These are phyloP conservation scores for Trichophyton benhamiae DNA, from an alignment of 2,329 filamentous ascomycete genomes.

Conservation along the genomic window DNA sequence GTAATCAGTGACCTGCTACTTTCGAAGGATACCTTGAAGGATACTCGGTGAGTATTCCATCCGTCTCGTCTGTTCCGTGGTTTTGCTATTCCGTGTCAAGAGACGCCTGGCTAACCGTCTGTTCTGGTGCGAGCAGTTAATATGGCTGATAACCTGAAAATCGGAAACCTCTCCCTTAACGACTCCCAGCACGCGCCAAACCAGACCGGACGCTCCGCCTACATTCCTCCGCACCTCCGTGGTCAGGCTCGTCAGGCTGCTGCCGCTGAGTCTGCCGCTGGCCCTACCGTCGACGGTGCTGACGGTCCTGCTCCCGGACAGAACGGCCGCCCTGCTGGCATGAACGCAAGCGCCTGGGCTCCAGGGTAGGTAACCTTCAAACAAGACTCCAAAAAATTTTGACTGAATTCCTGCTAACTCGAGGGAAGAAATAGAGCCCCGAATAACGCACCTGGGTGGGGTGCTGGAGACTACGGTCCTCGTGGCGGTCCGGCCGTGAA, in stretches of 20 bases:
- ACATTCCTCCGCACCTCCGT: conserved; percentile 55
- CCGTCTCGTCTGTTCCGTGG: no score
- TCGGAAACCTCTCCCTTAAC: conserved; percentile 46
- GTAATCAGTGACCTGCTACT: neutral
- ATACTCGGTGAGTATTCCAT: neutral
- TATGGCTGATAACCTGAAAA: conserved; percentile 46
- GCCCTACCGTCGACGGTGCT: conserved; percentile 24
- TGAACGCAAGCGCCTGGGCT: conserved; percentile 23
- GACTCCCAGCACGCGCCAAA: conserved; percentile 49
- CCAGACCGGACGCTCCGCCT: conserved; percentile 46
- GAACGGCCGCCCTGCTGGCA: conserved; percentile 16
- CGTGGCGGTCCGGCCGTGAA: conserved; percentile 23
- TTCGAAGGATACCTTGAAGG: neutral
- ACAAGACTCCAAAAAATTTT: neutral
- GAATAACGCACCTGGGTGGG: conserved; percentile 12
- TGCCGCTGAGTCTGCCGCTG: conserved; percentile 5
- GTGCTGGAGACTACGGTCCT: conserved; percentile 1
- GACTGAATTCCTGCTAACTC: conserved; percentile 6
- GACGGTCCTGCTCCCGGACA: conserved; percentile 26
- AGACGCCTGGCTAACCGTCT: neutral
- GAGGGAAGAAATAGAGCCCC: conserved; percentile 16
- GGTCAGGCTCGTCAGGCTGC: conserved; percentile 17
- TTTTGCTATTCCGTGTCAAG: no score
- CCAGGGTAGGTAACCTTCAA: conserved; percentile 13
- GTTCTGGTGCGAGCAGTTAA: conserved; percentile 8